phyloP scores from a whole-genome alignment of 2,329 filamentous ascomycete genomes.

The Nigrospora oryzae region DNA sequence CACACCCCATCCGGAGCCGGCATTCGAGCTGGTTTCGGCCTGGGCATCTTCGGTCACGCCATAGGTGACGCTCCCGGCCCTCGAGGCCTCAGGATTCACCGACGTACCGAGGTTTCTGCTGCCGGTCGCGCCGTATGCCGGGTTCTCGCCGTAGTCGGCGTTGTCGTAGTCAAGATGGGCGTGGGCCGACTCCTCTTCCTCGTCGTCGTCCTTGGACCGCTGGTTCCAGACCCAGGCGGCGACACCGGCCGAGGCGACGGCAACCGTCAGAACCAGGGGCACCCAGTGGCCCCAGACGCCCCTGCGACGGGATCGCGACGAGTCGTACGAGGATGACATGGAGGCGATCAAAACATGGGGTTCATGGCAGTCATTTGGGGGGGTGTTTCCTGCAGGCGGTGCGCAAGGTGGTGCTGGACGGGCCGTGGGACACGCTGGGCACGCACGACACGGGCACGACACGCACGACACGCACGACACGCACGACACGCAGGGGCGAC shows the following conservation, averaged over 20 bases:
- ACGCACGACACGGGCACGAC: no score
- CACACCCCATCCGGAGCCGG: slow-evolving; percentile 67
- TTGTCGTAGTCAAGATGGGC: slow-evolving; percentile 40
- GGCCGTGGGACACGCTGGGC: no score
- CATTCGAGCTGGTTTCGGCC: slow-evolving; percentile 23
- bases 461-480: no score
- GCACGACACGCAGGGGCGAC: no score
- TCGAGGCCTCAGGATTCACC: slow-evolving; percentile 26
- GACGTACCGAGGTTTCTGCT: slow-evolving; percentile 22
- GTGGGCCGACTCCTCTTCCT: slow-evolving; percentile 47
- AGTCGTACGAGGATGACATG: slow-evolving; percentile 58
- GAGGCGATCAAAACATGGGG: slow-evolving; percentile 19
- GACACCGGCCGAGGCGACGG: slow-evolving; percentile 76
- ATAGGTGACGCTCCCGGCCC: slow-evolving; percentile 31
- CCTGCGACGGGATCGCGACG: slow-evolving; percentile 50
- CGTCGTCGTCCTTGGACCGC: slow-evolving; percentile 64
- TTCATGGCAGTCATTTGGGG: slow-evolving; percentile 26
- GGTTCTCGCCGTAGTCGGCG: slow-evolving; percentile 40
- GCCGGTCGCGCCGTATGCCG: slow-evolving; percentile 34
- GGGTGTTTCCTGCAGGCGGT: no score
- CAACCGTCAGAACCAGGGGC: slow-evolving; percentile 77
- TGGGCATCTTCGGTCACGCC: slow-evolving; percentile 25
- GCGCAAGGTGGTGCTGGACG: no score
- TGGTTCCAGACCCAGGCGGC: slow-evolving; percentile 94
- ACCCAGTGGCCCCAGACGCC: slow-evolving; percentile 77